Evolutionary conservation across 2,329 filamentous ascomycete genomes (phyloP), one percentile per base, ranked within the genome.

Genomic region (Cladosporium sp.): DNA sequence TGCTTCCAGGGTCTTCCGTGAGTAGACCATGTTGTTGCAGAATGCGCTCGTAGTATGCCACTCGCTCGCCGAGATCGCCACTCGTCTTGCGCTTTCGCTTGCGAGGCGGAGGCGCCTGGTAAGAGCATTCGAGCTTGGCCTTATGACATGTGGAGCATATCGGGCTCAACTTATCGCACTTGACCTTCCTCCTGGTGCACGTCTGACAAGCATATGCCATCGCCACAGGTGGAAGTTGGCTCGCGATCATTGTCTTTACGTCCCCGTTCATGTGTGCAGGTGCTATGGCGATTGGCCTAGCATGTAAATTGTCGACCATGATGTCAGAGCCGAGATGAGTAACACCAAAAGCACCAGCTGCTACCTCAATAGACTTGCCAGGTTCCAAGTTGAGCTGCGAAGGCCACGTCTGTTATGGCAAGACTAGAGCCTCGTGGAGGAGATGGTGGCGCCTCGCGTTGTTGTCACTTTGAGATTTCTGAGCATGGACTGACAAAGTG

Each of bases 41-140:
- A 4, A 81, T 75, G 24, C 72, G 69, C 68, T 83, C 80, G 59
- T 82, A 81, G 8, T 73, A 74, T 4, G 77, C 77, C 1, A 82
- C 72, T 30, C 72, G 73, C 60, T 81, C 78, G n/a, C 74, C 67
- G 12, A 76, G 51, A 32, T 74, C 73, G 28, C 75, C 74, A 51
- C 69, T 73, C 24, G 71, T 71, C 59, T 78, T 78, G 24, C 77
- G 73, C 68, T 81, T 82, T 26, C 78, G 74, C 64, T 75, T 76
- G 12, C 79, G 76, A 21, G 79, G 77, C 3, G 71, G 70, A 1
- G 79, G 80, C 21, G 76, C 74, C 65, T 78, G 76, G 52, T 83
- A 84, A 7, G 74, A 32, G 67, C 81, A 83, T 15, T 78, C 71
- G 3, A 79, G 68, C 55, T 76, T 75, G 18, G 68, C 67, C 65